phyloP scores from a whole-genome alignment of 192 early-diverging fungal genomes.

The Coemansia sp. region DNA sequence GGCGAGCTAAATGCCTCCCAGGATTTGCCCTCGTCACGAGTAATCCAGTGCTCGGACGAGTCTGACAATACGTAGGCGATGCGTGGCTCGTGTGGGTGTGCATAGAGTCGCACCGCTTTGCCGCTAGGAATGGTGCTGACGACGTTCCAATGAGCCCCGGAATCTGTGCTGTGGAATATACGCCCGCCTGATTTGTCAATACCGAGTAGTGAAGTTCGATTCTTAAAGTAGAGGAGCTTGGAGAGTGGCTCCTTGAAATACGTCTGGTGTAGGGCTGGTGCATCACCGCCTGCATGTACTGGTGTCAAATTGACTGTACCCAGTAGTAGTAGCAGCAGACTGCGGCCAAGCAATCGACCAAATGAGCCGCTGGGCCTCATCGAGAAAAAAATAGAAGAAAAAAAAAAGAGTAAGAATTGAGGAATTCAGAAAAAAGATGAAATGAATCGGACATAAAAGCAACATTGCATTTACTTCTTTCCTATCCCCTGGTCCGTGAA shows the following conservation, averaged over 20 bases:
- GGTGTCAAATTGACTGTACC: background rate
- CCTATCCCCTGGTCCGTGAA: background rate
- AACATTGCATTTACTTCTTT: background rate
- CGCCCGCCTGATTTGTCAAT: constrained; percentile 57
- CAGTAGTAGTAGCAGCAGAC: constrained; percentile 16
- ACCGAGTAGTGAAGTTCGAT: constrained; percentile 53
- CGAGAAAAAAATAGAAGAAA: background rate
- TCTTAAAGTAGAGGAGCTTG: constrained; percentile 56
- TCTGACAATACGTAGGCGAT: constrained; percentile 52
- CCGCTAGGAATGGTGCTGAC: constrained; percentile 56
- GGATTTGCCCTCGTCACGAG: constrained; percentile 49
- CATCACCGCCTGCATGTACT: constrained; percentile 11
- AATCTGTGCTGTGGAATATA: constrained; percentile 66
- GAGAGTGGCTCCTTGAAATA: constrained; percentile 45
- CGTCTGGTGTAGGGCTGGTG: constrained; percentile 35
- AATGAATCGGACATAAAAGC: background rate
- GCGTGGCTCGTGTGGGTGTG: constrained; percentile 69
- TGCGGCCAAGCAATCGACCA: constrained; percentile 7
- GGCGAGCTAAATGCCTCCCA: constrained; percentile 55
- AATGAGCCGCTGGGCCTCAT: constrained; percentile 8
- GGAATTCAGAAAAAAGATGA: background rate
- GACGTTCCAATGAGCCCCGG: constrained; percentile 67
- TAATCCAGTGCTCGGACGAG: constrained; percentile 50
- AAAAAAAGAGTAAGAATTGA: constrained; percentile 1
- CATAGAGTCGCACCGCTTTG: constrained; percentile 56